Evolutionary conservation across 1,284 basidiomycete species (phyloP), one percentile per base, ranked within the genome.

Genomic region (Microbotryomycetes sp.): DNA sequence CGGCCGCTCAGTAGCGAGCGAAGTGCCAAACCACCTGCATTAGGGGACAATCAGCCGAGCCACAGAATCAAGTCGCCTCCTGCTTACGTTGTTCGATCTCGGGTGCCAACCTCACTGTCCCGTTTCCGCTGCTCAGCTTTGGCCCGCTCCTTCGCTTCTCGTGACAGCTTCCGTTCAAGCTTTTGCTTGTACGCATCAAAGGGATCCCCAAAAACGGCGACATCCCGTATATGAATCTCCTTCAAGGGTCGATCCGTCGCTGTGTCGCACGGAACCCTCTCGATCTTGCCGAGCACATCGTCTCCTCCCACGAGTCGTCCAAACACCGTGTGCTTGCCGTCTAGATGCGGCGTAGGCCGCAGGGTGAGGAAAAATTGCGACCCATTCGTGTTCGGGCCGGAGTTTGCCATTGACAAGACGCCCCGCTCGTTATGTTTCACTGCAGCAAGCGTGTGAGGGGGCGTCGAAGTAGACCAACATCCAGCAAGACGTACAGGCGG

Each of bases 261-360:
- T 30, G 86, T 82, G 73, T 92, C 88, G 23, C 86, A 79, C 0
- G 89, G 85, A 0, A 92, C 76, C 30, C 83, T 82, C 75, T 98
- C 96, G 41, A 98, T 78, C 9, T 85, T 82, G 70, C 89, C 83
- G 4, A 99, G 78, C 2, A 94, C 86, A 45, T 92, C 88, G 72
- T 94, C 90, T 3, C 93, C 93, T 24, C 93, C 93, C 0, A 97
- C 91, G 5, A 97, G 80, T 70, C 96, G 91, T 2, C 96, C 94
- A 73, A 99, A 99, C 1, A 97, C 93, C 0, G 93, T 96, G 73
- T 96, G 91, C 70, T 91, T 65, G 23, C 59, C 58, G 35, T 72
- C 65, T 15, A 97, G 81, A 74, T 96, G 84, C 0, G 89, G 81
- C 2, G 89, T 83, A 4, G 84, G 77, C 59, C 80, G 82, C 80